Evolutionary conservation across 2,329 filamentous ascomycete species (phyloP), one percentile per base, ranked within the genome.

Genomic region (Akanthomyces dipterigenus): DNA sequence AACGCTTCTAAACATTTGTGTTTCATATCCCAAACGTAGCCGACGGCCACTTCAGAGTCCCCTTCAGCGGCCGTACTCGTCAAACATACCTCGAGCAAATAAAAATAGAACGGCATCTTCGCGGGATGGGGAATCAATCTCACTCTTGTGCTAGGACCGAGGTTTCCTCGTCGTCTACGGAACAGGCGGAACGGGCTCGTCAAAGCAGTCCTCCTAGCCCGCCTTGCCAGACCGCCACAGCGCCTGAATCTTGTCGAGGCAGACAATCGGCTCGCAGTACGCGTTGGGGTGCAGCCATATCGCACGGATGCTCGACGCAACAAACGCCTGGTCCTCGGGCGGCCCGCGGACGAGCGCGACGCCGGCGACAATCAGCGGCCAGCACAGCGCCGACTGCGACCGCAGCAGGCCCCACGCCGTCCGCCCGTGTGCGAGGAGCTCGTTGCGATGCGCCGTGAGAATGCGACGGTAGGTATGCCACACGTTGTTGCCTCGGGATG

Each of bases 11-110:
- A 40, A 56, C 8, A 28, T n/a, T 50, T 42, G 55, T 42, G 55
- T 58, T 50, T 58, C 55, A 49, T n/a, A 58, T 58, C 9, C 46
- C 22, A 58, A 42, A 58, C 55, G 20, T 3, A 40, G 3, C 42
- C 7, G n/a, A 20, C 8, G 38, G 2, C 3, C 28, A 34, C 38
- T n/a, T 20, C 16, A 42, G 14, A 22, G 24, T 12, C 51, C 9
- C 9, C 38, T 2, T 26, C 1, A 3, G 20, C 22, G 14, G 7
- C 22, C 51, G 51, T 22, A n/a, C 48, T 18, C 22, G 7, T 34
- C 24, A 55, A 55, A 55, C 38, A 18, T 28, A 12, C 28, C 36
- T 51, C 45, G 12, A 22, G 43, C 20, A 46, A 38, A 22, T 20
- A 46, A 28, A 22, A 48, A 48, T 12, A 48, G 22, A 34, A 34